Evolutionary conservation across 768 basidiomycete genomes (phyloP).

Genomic region (Suillus luteus): DNA sequence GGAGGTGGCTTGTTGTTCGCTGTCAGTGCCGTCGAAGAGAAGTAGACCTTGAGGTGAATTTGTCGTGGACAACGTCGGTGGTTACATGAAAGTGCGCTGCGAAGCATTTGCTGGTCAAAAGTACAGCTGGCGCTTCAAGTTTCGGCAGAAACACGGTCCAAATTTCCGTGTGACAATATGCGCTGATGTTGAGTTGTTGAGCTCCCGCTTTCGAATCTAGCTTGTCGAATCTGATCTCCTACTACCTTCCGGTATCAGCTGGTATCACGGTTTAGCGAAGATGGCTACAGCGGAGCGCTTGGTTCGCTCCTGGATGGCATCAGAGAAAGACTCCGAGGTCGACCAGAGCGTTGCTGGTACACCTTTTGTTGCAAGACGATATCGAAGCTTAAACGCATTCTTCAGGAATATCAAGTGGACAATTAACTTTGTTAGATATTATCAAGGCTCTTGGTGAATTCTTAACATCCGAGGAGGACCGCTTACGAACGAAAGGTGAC

Average conservation of each 20-base stretch:
- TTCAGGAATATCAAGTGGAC: constrained; percentile 55
- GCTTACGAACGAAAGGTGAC: constrained; percentile 76
- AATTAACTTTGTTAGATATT: constrained; percentile 66
- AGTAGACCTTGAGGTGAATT: constrained; percentile 24
- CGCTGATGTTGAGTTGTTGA: constrained; percentile 11
- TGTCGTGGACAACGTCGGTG: constrained; percentile 26
- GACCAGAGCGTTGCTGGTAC: constrained; percentile 60
- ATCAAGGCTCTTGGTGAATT: constrained; percentile 89
- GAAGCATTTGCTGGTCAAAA: constrained; percentile 22
- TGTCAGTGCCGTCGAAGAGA: constrained; percentile 24
- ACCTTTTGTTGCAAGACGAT: constrained; percentile 26
- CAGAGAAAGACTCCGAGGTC: constrained; percentile 61
- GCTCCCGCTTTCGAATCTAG: constrained; percentile 2
- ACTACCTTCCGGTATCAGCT: not conserved
- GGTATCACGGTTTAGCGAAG: not conserved
- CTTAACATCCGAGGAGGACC: constrained; percentile 83
- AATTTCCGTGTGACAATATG: constrained; percentile 6
- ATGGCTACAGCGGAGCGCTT: constrained; percentile 53
- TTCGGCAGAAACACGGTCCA: not conserved
- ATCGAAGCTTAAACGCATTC: constrained; percentile 37
- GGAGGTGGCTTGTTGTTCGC: constrained; percentile 18
- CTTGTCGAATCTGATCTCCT: constrained; percentile 4
- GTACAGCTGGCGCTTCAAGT: not conserved
- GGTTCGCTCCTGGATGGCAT: constrained; percentile 73
- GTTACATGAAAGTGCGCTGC: constrained; percentile 19